Conservation (phyloP, 306 rosid genomes). For the Fagus sylvatica region DNA sequence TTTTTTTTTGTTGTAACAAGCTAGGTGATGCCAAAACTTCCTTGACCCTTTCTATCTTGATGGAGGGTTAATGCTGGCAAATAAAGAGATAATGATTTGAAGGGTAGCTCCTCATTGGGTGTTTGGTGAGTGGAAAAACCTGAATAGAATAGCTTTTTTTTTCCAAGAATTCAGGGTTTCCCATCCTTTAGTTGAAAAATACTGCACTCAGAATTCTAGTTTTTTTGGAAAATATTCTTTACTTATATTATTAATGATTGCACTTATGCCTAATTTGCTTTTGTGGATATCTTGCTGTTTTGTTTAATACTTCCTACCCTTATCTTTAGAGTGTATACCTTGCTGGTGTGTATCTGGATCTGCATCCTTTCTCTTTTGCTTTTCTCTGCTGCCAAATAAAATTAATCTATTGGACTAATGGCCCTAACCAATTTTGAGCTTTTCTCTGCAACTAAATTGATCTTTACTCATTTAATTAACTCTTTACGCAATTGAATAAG, state of each 20-base stretch:
- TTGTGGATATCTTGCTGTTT: conserved; percentile 14
- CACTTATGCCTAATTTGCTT: neutral
- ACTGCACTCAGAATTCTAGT: conserved; percentile 8
- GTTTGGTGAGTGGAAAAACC: conserved; percentile 1
- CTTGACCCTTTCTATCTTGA: neutral
- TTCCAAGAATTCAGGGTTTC: neutral
- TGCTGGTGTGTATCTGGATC: neutral
- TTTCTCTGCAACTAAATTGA: neutral
- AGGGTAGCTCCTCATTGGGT: neutral
- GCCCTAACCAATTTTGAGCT: neutral
- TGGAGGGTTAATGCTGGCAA: neutral
- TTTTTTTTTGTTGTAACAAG: no score
- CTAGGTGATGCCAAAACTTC: no score
- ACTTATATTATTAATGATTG: neutral
- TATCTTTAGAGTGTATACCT: conserved; percentile 1
- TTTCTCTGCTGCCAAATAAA: no score
- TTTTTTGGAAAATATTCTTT: neutral
- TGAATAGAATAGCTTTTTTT: neutral
- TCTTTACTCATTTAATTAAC: neutral
- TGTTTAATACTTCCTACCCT: conserved; percentile 6
- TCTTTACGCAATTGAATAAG: neutral
- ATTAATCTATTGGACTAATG: no score
- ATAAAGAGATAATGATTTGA: neutral
- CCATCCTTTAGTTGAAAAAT: neutral
- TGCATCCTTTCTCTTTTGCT: neutral